Evolutionary conservation across 768 basidiomycete genomes (phyloP).

Genomic region (Termitomyces heimii): DNA sequence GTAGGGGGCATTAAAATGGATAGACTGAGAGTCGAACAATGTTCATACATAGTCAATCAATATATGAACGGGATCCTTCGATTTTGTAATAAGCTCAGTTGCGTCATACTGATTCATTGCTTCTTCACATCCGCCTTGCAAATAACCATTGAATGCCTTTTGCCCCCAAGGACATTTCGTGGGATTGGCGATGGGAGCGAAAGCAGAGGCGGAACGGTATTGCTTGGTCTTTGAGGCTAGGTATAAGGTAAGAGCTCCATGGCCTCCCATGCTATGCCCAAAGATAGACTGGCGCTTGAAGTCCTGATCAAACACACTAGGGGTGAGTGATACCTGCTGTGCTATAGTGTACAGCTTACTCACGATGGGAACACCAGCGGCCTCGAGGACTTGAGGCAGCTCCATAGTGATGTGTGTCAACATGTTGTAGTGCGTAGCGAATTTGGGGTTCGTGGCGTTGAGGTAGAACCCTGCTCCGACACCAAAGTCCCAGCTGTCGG

Average conservation of each 20-base stretch:
- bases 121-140: constrained; percentile 71
- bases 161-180: constrained; percentile 85
- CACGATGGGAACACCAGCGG: constrained; percentile 74
- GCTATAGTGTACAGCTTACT: constrained; percentile 17
- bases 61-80: constrained; percentile 64
- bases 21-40: neutral
- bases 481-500: constrained; percentile 86
- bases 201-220: constrained; percentile 87
- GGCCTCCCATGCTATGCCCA: constrained; percentile 98
- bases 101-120: constrained; percentile 77
- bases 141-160: constrained; percentile 87
- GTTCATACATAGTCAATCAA: constrained; percentile 77
- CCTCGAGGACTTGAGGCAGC: constrained; percentile 73
- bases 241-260: constrained; percentile 90
- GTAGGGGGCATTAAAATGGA: neutral
- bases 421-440: constrained; percentile 82
- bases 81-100: constrained; percentile 67
- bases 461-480: constrained; percentile 96
- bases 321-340: neutral
- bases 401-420: constrained; percentile 78
- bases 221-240: constrained; percentile 64
- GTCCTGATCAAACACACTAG: constrained; percentile 48
- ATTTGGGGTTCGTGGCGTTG: constrained; percentile 77
- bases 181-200: constrained; percentile 83
- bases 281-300: constrained; percentile 79